Evolutionary conservation across 257 asterid genomes (phyloP).

Genomic region (Lavandula angustifolia): DNA sequence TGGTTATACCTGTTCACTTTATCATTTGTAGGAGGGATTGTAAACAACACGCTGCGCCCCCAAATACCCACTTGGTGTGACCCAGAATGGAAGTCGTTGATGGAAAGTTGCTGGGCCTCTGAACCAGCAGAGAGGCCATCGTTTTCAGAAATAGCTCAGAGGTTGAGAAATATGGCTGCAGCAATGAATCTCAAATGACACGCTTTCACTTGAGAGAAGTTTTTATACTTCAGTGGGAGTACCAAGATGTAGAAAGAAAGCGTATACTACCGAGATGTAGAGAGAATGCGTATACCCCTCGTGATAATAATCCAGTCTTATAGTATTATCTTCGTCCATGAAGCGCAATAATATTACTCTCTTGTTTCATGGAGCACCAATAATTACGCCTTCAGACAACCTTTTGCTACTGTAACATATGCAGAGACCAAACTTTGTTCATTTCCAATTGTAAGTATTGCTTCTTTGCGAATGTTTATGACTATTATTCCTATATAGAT

Average conservation of each 20-base stretch:
- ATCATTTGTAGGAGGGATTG: conserved; percentile 75
- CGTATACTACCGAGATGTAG: too few species aligned
- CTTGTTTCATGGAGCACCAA: too few species aligned
- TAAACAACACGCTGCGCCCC: conserved; percentile 86
- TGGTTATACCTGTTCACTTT: too few species aligned
- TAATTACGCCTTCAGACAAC: too few species aligned
- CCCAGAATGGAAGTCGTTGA: conserved; percentile 95
- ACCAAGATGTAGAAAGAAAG: conserved; percentile 30
- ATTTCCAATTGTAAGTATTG: too few species aligned
- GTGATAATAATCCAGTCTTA: conserved; percentile 29
- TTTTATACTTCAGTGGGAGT: conserved; percentile 18
- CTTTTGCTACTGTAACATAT: conserved; percentile 27
- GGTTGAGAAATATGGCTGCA: conserved; percentile 87
- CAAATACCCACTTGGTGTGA: conserved; percentile 96
- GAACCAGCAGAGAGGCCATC: conserved; percentile 84
- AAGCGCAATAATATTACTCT: too few species aligned
- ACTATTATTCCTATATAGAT: not conserved
- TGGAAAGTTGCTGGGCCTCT: conserved; percentile 89
- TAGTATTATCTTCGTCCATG: conserved; percentile 36
- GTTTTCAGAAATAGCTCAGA: conserved; percentile 92
- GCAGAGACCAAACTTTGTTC: too few species aligned
- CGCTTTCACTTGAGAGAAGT: conserved; percentile 15
- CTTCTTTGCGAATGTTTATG: not conserved
- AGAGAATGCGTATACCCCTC: too few species aligned
- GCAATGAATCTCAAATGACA: conserved; percentile 86